Evolutionary conservation across 2,329 filamentous ascomycete genomes (phyloP).

Genomic region (Emericellopsis cladophorae): DNA sequence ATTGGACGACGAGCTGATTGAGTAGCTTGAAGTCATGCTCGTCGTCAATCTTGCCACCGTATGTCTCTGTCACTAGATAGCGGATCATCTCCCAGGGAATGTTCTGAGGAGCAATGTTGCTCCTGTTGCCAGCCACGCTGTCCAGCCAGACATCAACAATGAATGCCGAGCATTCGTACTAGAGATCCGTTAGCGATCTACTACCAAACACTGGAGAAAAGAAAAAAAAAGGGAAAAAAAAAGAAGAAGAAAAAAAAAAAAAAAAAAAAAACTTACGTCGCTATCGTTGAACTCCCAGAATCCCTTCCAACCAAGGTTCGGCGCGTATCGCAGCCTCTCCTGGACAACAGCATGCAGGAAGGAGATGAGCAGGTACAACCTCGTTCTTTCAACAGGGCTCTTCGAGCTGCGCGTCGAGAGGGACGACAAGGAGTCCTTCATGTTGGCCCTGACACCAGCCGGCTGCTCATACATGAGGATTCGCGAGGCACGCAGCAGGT

Average conservation of each 20-base stretch:
- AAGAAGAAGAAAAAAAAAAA: neutral
- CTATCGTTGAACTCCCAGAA: conserved; percentile 99
- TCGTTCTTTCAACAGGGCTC: conserved; percentile 78
- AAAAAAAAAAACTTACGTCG: conserved; percentile 57
- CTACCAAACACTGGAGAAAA: neutral
- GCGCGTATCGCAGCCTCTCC: conserved; percentile 87
- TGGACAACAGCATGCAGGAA: conserved; percentile 96
- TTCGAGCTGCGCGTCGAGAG: conserved; percentile 65
- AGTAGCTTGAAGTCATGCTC: conserved; percentile 71
- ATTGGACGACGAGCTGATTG: conserved; percentile 56
- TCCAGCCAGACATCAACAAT: conserved; percentile 96
- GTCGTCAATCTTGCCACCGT: conserved; percentile 95
- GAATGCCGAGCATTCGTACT: conserved; percentile 95
- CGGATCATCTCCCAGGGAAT: conserved; percentile 96
- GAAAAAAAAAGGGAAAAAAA: conserved; percentile 17
- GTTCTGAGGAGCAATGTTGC: conserved; percentile 85
- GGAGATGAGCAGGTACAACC: conserved; percentile 80
- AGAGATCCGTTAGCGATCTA: conserved; percentile 4
- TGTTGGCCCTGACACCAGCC: conserved; percentile 89
- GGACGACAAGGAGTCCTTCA: conserved; percentile 91
- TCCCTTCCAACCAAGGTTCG: conserved; percentile 89
- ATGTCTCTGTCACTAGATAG: conserved; percentile 83
- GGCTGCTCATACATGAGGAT: conserved; percentile 98
- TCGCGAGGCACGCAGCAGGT: conserved; percentile 80
- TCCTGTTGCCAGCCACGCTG: conserved; percentile 65